phyloP scores from a whole-genome alignment of 164 flowering plant species.

The Protea cynaroides region DNA sequence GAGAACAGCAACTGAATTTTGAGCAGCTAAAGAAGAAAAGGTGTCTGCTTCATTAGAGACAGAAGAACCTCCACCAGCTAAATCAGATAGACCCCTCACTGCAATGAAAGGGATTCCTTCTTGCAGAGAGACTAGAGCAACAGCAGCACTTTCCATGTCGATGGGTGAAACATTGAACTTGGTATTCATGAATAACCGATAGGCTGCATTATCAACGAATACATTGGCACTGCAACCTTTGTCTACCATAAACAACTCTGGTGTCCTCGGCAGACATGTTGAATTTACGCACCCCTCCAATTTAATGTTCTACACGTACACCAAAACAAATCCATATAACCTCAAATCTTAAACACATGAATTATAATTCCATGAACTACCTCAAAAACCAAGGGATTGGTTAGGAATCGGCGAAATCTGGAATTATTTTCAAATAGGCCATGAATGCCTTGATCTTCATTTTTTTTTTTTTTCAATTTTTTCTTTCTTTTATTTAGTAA shows the following conservation, averaged over 20 bases:
- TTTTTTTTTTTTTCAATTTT: too few species aligned
- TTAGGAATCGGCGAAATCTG: too few species aligned
- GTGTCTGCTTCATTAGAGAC: conserved; percentile 21
- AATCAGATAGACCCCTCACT: conserved; percentile 27
- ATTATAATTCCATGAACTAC: too few species aligned
- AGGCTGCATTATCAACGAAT: conserved; percentile 30
- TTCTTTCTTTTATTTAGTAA: too few species aligned
- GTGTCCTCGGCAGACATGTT: conserved; percentile 29
- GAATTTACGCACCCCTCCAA: conserved; percentile 40
- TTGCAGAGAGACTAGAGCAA: conserved; percentile 31
- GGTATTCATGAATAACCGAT: conserved; percentile 23
- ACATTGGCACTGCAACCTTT: conserved; percentile 30
- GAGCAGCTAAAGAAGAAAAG: conserved; percentile 3
- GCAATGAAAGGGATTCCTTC: conserved; percentile 27
- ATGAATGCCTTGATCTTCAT: too few species aligned
- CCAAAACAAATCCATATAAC: background rate
- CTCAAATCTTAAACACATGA: too few species aligned
- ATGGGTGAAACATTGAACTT: conserved; percentile 27
- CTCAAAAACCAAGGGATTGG: too few species aligned
- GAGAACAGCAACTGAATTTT: too few species aligned
- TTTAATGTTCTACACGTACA: conserved; percentile 32
- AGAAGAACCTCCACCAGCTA: conserved; percentile 34
- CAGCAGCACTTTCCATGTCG: conserved; percentile 41
- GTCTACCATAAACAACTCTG: conserved; percentile 21
- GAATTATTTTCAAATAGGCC: too few species aligned